phyloP scores from a whole-genome alignment of 2,329 filamentous ascomycete genomes.

The Colletotrichum phormii region DNA sequence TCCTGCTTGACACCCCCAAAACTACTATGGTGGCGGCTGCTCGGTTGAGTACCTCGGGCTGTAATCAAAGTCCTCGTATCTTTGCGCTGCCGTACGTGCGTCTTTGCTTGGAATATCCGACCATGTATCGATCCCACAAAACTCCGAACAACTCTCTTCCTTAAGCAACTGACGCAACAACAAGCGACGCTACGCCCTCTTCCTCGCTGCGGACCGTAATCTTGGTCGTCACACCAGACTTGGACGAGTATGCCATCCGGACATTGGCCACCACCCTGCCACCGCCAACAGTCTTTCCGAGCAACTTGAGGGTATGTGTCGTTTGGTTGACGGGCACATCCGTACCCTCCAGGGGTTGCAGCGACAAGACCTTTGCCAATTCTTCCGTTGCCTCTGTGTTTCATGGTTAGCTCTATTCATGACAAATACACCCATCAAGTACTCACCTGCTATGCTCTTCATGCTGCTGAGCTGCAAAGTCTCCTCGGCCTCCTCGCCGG shows the following conservation, averaged over 20 bases:
- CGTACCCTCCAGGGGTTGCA: slow-evolving; percentile 94
- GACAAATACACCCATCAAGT: neutral
- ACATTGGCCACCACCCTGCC: slow-evolving; percentile 89
- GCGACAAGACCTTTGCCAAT: slow-evolving; percentile 84
- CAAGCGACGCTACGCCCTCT: slow-evolving; percentile 85
- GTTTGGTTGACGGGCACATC: slow-evolving; percentile 89
- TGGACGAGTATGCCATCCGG: slow-evolving; percentile 93
- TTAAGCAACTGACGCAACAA: slow-evolving; percentile 87
- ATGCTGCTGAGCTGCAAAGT: slow-evolving; percentile 88
- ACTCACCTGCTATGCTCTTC: slow-evolving; percentile 91
- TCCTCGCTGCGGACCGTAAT: slow-evolving; percentile 93
- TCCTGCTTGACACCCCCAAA: neutral
- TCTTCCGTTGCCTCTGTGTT: slow-evolving; percentile 88
- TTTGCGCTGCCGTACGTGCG: slow-evolving; percentile 17
- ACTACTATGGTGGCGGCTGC: slow-evolving; percentile 19
- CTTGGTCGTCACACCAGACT: slow-evolving; percentile 95
- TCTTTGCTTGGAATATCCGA: slow-evolving; percentile 33
- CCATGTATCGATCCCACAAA: slow-evolving; percentile 34
- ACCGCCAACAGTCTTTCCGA: slow-evolving; percentile 93
- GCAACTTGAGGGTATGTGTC: slow-evolving; percentile 93
- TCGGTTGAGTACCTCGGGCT: slow-evolving; percentile 19
- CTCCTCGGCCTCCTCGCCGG: slow-evolving; percentile 90
- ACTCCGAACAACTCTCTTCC: slow-evolving; percentile 36
- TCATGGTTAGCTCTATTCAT: slow-evolving; percentile 34
- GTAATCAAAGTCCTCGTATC: slow-evolving; percentile 21